Percentiles rank a stretch among this genome's conserved stretches.
These are phyloP conservation scores for Lippia alba DNA, from an alignment of 305 asterid species.

Conservation along the genomic window DNA sequence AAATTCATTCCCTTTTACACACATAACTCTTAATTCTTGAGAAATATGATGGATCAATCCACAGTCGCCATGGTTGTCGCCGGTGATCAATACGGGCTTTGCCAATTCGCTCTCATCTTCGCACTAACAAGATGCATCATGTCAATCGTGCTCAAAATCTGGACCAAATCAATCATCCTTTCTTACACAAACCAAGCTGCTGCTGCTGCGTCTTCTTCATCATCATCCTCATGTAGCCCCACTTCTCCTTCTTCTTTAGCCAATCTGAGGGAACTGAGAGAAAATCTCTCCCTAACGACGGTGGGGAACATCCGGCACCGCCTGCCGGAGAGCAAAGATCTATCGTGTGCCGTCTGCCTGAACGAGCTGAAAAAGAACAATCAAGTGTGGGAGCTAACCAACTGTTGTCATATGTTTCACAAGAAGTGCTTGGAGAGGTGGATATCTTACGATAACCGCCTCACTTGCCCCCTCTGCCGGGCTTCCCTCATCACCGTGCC, in stretches of 20 bases:
- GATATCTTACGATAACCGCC: slow-evolving; percentile 57
- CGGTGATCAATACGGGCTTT: slow-evolving; percentile 55
- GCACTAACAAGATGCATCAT: slow-evolving; percentile 67
- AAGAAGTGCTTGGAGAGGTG: slow-evolving; percentile 71
- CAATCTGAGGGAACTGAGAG: slow-evolving; percentile 45
- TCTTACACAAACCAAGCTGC: neutral
- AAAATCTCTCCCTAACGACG: slow-evolving; percentile 51
- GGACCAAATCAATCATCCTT: slow-evolving; percentile 38
- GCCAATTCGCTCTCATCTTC: slow-evolving; percentile 62
- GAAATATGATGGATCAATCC: neutral
- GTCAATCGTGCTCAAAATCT: slow-evolving; percentile 47
- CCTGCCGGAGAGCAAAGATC: slow-evolving; percentile 41
- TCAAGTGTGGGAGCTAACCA: slow-evolving; percentile 67
- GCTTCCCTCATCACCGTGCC: slow-evolving; percentile 45
- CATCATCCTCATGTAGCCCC: slow-evolving; percentile 31
- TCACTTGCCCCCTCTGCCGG: slow-evolving; percentile 81
- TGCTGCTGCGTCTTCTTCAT: neutral
- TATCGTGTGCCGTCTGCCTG: slow-evolving; percentile 69
- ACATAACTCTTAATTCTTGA: too few species aligned
- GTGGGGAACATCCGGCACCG: slow-evolving; percentile 47
- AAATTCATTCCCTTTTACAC: neutral
- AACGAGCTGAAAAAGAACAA: slow-evolving; percentile 51
- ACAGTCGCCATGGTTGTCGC: slow-evolving; percentile 37
- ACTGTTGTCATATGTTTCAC: slow-evolving; percentile 84
- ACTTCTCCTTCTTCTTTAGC: slow-evolving; percentile 32